These are phyloP conservation scores for Cercospora sp. DNA, from an alignment of 2,329 filamentous ascomycete species.

Conservation along the genomic window DNA sequence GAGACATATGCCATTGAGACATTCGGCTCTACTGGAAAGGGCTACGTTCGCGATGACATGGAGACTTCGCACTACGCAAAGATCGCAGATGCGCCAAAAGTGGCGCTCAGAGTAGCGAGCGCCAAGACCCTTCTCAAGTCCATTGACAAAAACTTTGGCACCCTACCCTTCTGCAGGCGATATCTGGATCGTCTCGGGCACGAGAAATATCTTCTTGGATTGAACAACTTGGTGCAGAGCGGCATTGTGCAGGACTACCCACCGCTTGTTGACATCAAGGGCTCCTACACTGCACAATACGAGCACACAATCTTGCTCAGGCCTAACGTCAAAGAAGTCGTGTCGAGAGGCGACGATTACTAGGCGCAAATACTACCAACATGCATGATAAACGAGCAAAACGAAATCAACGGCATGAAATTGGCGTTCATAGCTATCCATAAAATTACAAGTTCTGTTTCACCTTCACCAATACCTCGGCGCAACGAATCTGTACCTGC, in stretches of 20 bases:
- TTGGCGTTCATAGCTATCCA: background rate
- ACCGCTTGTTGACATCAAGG: slow-evolving; percentile 59
- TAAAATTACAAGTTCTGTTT: background rate
- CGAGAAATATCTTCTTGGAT: slow-evolving; percentile 59
- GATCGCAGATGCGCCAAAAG: slow-evolving; percentile 40
- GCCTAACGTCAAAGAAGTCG: slow-evolving; percentile 45
- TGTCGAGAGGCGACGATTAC: slow-evolving; percentile 44
- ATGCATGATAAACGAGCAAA: background rate
- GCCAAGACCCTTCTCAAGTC: slow-evolving; percentile 59
- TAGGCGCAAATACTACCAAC: slow-evolving; percentile 8
- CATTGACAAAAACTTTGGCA: slow-evolving; percentile 64
- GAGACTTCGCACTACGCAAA: slow-evolving; percentile 42
- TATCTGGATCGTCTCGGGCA: slow-evolving; percentile 65
- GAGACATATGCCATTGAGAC: slow-evolving; percentile 61
- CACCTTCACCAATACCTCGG: background rate
- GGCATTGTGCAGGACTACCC: slow-evolving; percentile 60
- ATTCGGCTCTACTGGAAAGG: slow-evolving; percentile 57
- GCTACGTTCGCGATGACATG: slow-evolving; percentile 50
- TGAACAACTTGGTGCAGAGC: slow-evolving; percentile 58
- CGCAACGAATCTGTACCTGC: background rate
- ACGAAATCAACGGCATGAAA: background rate
- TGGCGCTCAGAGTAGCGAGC: slow-evolving; percentile 49
- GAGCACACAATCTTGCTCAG: slow-evolving; percentile 55
- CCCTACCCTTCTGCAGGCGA: slow-evolving; percentile 61
- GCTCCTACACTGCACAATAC: slow-evolving; percentile 65